Conservation (phyloP, 2,329 filamentous ascomycete species). For the Spiromastix sp. region DNA sequence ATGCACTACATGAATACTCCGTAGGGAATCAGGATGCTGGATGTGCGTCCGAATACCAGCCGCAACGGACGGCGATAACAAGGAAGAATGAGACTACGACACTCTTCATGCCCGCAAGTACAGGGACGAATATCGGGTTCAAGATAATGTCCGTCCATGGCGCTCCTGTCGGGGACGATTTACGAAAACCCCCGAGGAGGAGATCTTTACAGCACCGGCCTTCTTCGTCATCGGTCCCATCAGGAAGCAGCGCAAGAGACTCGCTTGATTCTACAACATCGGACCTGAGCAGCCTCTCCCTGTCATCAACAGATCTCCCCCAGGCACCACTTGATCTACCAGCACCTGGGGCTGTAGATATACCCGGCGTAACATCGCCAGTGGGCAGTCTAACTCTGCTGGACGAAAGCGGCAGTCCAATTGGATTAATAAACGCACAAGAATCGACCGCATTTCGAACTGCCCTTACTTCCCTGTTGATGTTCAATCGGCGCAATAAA, state of each 20-base stretch:
- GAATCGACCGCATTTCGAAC: conserved; percentile 62
- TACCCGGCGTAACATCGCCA: conserved; percentile 41
- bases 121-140: conserved; percentile 49
- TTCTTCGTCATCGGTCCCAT: conserved; percentile 12
- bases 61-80: conserved; percentile 49
- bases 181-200: not conserved
- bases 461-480: conserved; percentile 48
- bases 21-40: conserved; percentile 49
- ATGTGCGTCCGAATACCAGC: conserved; percentile 51
- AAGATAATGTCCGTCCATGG: conserved; percentile 51
- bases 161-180: conserved; percentile 7
- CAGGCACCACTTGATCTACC: conserved; percentile 19
- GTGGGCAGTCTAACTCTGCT: conserved; percentile 51
- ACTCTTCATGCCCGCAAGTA: conserved; percentile 57
- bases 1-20: conserved; percentile 55
- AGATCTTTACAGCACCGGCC: no score
- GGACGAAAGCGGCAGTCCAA: conserved; percentile 46
- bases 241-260: conserved; percentile 12
- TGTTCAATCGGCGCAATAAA: conserved; percentile 54
- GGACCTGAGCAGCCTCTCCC: conserved; percentile 24
- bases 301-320: conserved; percentile 14
- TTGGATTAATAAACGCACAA: conserved; percentile 55
- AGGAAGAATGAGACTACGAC: conserved; percentile 52
- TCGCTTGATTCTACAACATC: conserved; percentile 27
- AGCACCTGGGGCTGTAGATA: conserved; percentile 23